Base-by-base conservation (phyloP, 352 stramenopile genomes). In the Phytophthora ramorum region DNA sequence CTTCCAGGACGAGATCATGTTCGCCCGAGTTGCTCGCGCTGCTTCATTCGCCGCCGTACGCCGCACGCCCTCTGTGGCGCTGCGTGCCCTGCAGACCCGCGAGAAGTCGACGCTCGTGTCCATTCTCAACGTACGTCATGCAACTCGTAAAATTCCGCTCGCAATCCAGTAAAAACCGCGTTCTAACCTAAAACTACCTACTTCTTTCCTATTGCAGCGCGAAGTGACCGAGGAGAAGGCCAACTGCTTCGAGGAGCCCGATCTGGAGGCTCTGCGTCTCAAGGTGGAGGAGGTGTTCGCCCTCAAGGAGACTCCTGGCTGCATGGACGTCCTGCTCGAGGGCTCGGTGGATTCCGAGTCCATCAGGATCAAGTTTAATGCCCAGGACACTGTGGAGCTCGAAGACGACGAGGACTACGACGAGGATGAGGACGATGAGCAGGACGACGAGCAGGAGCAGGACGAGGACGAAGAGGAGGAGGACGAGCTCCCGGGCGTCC, bases 181-280 rank as follows among this genome's bases (percentile, higher is more conserved):
- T 20, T 12, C 16, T 44, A 20, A 6, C 7, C 40, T 35, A n/a
- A 44, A 53, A 35, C 16, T 6, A 5, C n/a, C 13, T 22, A 46
- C 12, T 41, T 41, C 35, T 9, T 7, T 16, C 6, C 20, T 45
- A 35, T 19, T 72, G 7, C 46, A 91, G 82, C 87, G 87, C 20
- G 87, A 95, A 72, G 73, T 93, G 24, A 68, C 81, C 20, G 85
- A 95, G 58, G 85, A 93, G 67, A 95, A 93, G 76, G 85, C 77
- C 67, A 95, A 95, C 76, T 91, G 79, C 75, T 90, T 92, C 53
- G 85, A 92, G 37, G 78, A 79, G 41, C 70, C 87, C 20, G 83
- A 91, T 61, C 75, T 95, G 47, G 82, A 91, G 62, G 61, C 80
- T 47, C 76, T 95, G 47, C 87, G 86, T 28, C 64, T 74, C 32